A percentile compares a stretch with the other conserved stretches of the same genome.
Conservation (phyloP, 176 grass and related monocot genomes). For the Triticum urartu region DNA sequence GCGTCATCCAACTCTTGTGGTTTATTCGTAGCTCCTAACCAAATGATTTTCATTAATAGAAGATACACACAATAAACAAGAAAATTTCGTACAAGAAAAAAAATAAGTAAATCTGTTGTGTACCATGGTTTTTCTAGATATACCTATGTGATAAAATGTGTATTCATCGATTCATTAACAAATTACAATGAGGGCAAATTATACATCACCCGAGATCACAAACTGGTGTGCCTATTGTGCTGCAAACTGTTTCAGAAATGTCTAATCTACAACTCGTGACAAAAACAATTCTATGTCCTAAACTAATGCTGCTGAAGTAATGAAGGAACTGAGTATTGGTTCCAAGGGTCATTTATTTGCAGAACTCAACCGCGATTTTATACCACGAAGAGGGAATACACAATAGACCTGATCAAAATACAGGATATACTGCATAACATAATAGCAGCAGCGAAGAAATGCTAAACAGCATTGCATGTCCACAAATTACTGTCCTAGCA, state of each 20-base stretch:
- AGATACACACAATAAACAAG: constrained; percentile 1
- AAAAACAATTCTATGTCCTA: not conserved
- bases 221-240: not conserved
- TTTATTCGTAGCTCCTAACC: constrained; percentile 94
- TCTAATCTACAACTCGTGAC: not conserved
- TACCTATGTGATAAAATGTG: not conserved
- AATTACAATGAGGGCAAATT: not conserved
- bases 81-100: not conserved
- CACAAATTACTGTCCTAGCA: not conserved
- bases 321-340: not conserved
- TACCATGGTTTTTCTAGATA: not conserved
- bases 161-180: not conserved
- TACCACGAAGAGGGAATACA: not conserved
- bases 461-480: not conserved
- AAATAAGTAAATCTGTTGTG: not conserved
- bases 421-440: not conserved
- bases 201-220: not conserved
- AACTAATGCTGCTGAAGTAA: not conserved
- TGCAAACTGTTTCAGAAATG: constrained; percentile 10
- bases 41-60: constrained; percentile 35
- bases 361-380: not conserved
- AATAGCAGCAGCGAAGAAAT: not conserved
- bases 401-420: not conserved
- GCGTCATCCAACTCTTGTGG: constrained; percentile 98
- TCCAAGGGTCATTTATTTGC: not conserved